Conservation (phyloP, 2,329 filamentous ascomycete genomes). For the Eurotiales sp. region DNA sequence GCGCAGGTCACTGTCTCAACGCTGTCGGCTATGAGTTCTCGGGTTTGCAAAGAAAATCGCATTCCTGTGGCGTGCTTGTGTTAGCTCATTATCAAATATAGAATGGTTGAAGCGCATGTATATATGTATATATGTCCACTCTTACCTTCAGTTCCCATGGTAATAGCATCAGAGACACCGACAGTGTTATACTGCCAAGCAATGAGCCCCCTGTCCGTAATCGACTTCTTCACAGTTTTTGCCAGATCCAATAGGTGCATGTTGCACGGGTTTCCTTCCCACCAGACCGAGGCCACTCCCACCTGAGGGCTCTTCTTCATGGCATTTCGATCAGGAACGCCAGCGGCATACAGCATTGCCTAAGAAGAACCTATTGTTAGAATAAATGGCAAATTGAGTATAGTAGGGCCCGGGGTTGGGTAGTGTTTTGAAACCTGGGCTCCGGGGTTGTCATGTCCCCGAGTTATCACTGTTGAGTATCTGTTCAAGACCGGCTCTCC, state of each 20-base stretch:
- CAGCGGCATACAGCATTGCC: constrained; percentile 94
- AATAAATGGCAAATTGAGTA: neutral
- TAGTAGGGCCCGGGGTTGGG: neutral
- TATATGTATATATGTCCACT: too few species aligned
- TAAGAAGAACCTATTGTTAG: constrained; percentile 30
- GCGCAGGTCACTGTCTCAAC: constrained; percentile 92
- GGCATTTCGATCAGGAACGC: constrained; percentile 73
- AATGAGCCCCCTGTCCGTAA: constrained; percentile 80
- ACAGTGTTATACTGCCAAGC: constrained; percentile 94
- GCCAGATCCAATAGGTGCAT: constrained; percentile 75
- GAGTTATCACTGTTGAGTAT: constrained; percentile 79
- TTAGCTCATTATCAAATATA: too few species aligned
- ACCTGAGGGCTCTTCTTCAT: constrained; percentile 93
- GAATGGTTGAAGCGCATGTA: neutral
- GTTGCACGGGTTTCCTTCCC: constrained; percentile 96
- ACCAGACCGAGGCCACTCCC: constrained; percentile 89
- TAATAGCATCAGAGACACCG: constrained; percentile 86
- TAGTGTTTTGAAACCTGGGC: constrained; percentile 61
- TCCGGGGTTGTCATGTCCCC: constrained; percentile 83
- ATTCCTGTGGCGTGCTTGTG: constrained; percentile 59
- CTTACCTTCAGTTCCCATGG: constrained; percentile 88
- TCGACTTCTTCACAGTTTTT: constrained; percentile 77
- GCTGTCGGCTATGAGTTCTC: constrained; percentile 90
- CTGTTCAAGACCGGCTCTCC: constrained; percentile 71
- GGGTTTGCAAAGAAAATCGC: constrained; percentile 85